Percentiles rank a stretch among this genome's conserved stretches.
phyloP scores from a whole-genome alignment of 805 yeast genomes.

The Ogataea populi-albae region DNA sequence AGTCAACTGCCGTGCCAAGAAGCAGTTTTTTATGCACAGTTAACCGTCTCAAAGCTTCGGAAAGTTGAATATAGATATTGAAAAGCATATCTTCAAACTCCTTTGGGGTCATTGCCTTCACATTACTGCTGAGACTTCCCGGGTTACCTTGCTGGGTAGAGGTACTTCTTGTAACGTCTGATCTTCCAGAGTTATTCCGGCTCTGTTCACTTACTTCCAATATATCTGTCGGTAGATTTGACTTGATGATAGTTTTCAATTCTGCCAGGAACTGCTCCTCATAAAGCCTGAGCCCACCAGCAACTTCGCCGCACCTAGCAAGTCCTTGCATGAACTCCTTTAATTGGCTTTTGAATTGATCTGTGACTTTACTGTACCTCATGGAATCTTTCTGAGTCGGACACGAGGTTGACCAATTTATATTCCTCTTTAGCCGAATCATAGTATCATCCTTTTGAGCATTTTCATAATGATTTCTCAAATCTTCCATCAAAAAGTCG shows the following conservation, averaged over 20 bases:
- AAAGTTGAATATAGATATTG: conserved; percentile 56
- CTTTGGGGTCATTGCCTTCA: conserved; percentile 64
- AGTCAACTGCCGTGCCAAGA: conserved; percentile 63
- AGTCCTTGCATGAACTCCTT: conserved; percentile 51
- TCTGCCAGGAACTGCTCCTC: conserved; percentile 69
- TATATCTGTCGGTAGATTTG: conserved; percentile 54
- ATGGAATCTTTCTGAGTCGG: conserved; percentile 6
- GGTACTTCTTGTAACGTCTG: conserved; percentile 28
- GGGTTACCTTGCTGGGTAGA: conserved; percentile 24
- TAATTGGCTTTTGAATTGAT: conserved; percentile 42
- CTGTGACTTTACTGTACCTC: conserved; percentile 14
- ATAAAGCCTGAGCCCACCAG: conserved; percentile 59
- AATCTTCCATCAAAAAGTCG: conserved; percentile 55
- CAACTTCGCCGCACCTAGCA: conserved; percentile 57
- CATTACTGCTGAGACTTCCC: conserved; percentile 36
- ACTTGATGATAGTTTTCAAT: conserved; percentile 67
- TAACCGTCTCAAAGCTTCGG: conserved; percentile 72
- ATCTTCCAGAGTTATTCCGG: conserved; percentile 24
- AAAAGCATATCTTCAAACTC: conserved; percentile 75
- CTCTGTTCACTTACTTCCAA: conserved; percentile 12
- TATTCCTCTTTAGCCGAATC: conserved; percentile 39
- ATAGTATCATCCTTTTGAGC: conserved; percentile 50
- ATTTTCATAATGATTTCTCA: conserved; percentile 52
- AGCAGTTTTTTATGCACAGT: conserved; percentile 76
- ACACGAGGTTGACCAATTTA: conserved; percentile 12